Evolutionary conservation across 441 rosid species (phyloP).

Genomic region (Hura crepitans): DNA sequence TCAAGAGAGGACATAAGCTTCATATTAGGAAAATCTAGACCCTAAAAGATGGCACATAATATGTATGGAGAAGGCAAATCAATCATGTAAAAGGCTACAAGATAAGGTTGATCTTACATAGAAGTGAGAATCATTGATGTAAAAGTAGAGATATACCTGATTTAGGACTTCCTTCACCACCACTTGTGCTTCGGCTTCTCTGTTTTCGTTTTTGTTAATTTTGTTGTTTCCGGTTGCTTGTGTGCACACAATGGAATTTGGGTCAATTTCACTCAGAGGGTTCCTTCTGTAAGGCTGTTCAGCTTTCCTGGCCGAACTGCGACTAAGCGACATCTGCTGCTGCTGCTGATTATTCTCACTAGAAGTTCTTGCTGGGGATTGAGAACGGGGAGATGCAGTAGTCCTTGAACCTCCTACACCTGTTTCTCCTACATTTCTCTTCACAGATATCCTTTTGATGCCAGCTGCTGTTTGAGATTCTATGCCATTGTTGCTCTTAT

Average conservation of each 20-base stretch:
- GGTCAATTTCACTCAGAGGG: constrained; percentile 58
- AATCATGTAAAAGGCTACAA: background rate
- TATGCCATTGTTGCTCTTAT: constrained; percentile 33
- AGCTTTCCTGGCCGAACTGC: constrained; percentile 58
- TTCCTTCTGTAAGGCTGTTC: constrained; percentile 73
- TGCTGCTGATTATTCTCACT: constrained; percentile 39
- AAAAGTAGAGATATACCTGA: constrained; percentile 33
- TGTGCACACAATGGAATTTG: constrained; percentile 38
- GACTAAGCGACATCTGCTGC: constrained; percentile 55
- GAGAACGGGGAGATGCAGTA: constrained; percentile 65
- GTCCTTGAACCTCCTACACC: constrained; percentile 24
- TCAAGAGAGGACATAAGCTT: too few relatives aligned
- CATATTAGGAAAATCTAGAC: too few relatives aligned
- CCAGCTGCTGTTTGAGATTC: constrained; percentile 25
- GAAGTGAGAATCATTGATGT: too few relatives aligned
- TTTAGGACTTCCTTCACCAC: constrained; percentile 27
- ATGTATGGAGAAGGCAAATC: too few relatives aligned
- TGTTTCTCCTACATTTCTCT: constrained; percentile 49
- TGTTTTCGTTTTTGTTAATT: constrained; percentile 26
- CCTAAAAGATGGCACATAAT: too few relatives aligned
- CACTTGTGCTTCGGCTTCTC: constrained; percentile 36
- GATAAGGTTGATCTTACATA: too few relatives aligned
- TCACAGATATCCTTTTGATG: constrained; percentile 50
- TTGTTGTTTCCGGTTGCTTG: constrained; percentile 37
- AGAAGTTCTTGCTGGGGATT: constrained; percentile 52